Evolutionary conservation across 2,329 filamentous ascomycete species (phyloP).

Genomic region (Phialophora verrucosa): DNA sequence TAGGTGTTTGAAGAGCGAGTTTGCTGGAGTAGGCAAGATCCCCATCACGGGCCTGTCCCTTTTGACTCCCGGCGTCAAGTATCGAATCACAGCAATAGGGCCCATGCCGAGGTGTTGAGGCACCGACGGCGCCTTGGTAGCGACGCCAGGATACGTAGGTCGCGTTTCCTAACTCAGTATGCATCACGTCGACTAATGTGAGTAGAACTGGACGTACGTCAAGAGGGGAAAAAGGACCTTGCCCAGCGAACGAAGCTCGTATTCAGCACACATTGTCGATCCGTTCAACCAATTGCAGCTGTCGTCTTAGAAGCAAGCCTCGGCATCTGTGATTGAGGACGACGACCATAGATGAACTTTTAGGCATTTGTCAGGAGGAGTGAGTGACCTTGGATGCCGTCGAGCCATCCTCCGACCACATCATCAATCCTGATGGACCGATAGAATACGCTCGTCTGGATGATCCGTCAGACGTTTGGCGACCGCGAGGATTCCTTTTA

Average conservation of each 20-base stretch:
- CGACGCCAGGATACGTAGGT: neutral
- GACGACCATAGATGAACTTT: no score
- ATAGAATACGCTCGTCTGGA: no score
- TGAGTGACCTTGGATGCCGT: no score
- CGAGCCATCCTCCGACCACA: no score
- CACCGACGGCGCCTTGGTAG: constrained; percentile 6
- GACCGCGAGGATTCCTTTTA: neutral
- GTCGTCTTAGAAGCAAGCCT: neutral
- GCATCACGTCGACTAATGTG: neutral
- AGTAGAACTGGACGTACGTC: neutral
- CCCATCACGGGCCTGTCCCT: neutral
- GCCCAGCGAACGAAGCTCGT: neutral
- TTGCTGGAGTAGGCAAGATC: neutral
- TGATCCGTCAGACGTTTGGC: neutral
- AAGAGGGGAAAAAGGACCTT: constrained; percentile 2
- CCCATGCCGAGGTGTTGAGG: neutral
- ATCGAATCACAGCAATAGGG: neutral
- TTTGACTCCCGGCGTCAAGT: neutral
- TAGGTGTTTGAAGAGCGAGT: neutral
- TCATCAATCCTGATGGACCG: no score
- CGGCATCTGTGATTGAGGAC: neutral
- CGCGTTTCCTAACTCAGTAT: neutral
- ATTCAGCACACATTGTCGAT: neutral
- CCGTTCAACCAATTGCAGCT: neutral
- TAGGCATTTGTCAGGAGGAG: no score